These are phyloP conservation scores for Bipolaris oryzae DNA, from an alignment of 2,329 filamentous ascomycete genomes.

Conservation along the genomic window DNA sequence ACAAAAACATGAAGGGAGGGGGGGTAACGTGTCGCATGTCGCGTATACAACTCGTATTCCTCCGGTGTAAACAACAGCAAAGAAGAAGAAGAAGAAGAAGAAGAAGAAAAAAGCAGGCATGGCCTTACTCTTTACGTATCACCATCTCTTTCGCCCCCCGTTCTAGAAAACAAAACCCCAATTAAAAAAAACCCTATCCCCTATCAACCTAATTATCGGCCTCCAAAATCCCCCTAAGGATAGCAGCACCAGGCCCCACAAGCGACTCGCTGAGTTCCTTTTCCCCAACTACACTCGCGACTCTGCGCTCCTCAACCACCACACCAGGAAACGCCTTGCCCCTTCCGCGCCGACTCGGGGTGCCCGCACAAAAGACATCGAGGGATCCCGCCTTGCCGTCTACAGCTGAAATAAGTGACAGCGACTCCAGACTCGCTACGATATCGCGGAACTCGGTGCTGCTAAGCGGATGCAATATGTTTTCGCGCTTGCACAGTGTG, in stretches of 20 bases:
- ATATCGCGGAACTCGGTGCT: conserved; percentile 95
- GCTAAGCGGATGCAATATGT: conserved; percentile 86
- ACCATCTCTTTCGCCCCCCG: too few species aligned
- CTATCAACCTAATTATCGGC: conserved; percentile 17
- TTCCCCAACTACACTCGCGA: conserved; percentile 80
- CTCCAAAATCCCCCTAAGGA: conserved; percentile 44
- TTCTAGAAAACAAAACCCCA: too few species aligned
- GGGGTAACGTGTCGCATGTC: too few species aligned
- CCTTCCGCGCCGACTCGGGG: conserved; percentile 72
- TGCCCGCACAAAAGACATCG: conserved; percentile 61
- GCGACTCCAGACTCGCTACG: conserved; percentile 83
- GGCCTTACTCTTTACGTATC: too few species aligned
- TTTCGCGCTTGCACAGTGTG: conserved; percentile 80
- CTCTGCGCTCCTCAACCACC: conserved; percentile 73
- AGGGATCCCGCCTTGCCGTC: conserved; percentile 74
- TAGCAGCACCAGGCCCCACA: conserved; percentile 56
- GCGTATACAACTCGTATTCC: too few species aligned
- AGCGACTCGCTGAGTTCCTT: conserved; percentile 77
- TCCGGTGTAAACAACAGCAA: too few species aligned
- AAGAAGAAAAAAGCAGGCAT: too few species aligned
- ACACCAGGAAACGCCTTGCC: conserved; percentile 52
- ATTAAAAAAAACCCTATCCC: too few species aligned
- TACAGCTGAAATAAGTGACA: conserved; percentile 76
- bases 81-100: too few species aligned
- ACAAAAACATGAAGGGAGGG: too few species aligned